Conservation (phyloP, 306 rosid genomes). For the Begonia peltatifolia region DNA sequence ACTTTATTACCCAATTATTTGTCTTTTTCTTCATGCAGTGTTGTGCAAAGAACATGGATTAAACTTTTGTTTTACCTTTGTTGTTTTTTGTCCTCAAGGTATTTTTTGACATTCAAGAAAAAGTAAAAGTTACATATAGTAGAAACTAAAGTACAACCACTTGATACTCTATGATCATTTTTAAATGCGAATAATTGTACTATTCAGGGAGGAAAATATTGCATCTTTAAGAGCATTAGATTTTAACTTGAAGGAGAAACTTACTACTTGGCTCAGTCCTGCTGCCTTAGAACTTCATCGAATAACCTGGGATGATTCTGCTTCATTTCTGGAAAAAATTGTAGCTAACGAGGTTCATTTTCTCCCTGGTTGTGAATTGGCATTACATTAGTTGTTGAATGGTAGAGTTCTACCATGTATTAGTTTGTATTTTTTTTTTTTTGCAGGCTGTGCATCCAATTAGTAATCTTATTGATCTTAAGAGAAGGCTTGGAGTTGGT, state of each 20-base stretch:
- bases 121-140: too few relatives aligned
- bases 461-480: constrained; percentile 91
- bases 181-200: background rate
- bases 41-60: too few relatives aligned
- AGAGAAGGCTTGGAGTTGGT: constrained; percentile 94
- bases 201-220: constrained; percentile 57
- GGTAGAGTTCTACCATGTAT: too few relatives aligned
- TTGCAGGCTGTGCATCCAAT: constrained; percentile 91
- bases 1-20: too few relatives aligned
- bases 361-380: constrained; percentile 8
- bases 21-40: too few relatives aligned
- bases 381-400: constrained; percentile 13
- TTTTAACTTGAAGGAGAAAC: constrained; percentile 77
- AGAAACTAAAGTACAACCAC: too few relatives aligned
- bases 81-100: too few relatives aligned
- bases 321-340: constrained; percentile 91
- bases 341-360: constrained; percentile 79
- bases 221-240: constrained; percentile 75
- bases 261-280: constrained; percentile 86
- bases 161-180: too few relatives aligned
- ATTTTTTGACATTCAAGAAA: too few relatives aligned
- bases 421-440: too few relatives aligned
- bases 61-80: too few relatives aligned
- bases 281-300: constrained; percentile 95
- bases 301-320: constrained; percentile 94